phyloP scores from a whole-genome alignment of 495 filamentous ascomycete species.

The Copromyces sp. region DNA sequence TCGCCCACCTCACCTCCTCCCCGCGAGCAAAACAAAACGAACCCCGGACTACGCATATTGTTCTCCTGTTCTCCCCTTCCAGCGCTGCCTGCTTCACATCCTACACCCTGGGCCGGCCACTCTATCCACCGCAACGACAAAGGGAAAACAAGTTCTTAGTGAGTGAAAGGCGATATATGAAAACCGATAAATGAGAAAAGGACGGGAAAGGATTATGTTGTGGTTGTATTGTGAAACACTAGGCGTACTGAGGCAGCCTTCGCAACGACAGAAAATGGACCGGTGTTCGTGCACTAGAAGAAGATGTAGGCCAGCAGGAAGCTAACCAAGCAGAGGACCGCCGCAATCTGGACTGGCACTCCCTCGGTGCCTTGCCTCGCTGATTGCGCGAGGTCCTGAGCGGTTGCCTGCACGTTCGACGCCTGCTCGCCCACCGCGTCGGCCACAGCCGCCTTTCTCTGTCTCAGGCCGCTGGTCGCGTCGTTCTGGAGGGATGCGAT shows the following conservation, averaged over 20 bases:
- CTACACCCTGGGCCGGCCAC: background rate
- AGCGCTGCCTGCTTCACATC: background rate
- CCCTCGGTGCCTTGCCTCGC: conserved; percentile 55
- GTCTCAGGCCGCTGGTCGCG: conserved; percentile 49
- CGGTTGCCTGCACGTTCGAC: conserved; percentile 33
- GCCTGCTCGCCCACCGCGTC: conserved; percentile 32
- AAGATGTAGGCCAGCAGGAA: conserved; percentile 93
- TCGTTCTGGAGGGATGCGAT: conserved; percentile 64
- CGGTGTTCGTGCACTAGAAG: conserved; percentile 46
- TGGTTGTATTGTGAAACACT: background rate
- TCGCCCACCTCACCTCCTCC: background rate
- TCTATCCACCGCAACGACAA: background rate
- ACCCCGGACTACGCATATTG: background rate
- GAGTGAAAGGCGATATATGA: background rate
- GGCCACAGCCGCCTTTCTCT: conserved; percentile 52
- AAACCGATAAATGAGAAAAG: conserved; percentile 1
- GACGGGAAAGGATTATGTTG: background rate
- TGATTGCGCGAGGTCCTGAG: conserved; percentile 37
- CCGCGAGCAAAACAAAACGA: background rate
- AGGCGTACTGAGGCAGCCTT: background rate
- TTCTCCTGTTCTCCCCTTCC: background rate
- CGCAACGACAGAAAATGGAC: background rate
- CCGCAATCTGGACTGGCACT: conserved; percentile 79
- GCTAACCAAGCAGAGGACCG: conserved; percentile 72
- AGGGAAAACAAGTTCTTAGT: conserved; percentile 1